These are phyloP conservation scores for Kluyveromyces nonfermentans DNA, from an alignment of 805 yeast genomes.

Conservation along the genomic window DNA sequence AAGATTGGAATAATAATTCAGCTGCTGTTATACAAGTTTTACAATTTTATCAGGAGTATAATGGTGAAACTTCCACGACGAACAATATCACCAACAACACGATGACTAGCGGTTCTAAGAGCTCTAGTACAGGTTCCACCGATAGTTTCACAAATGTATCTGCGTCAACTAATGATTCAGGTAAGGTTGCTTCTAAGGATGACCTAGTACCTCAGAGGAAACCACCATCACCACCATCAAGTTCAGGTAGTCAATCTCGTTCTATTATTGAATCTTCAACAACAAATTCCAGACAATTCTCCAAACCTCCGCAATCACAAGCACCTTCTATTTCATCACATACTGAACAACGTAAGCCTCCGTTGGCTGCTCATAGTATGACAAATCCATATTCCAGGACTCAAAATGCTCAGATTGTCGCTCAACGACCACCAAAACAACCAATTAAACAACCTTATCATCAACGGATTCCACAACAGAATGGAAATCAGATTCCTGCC, in stretches of 20 bases:
- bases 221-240: slow-evolving; percentile 47
- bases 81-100: slow-evolving; percentile 6
- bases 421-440: slow-evolving; percentile 5
- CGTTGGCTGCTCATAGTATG: slow-evolving; percentile 1
- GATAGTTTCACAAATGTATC: slow-evolving; percentile 3
- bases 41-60: slow-evolving; percentile 56
- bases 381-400: slow-evolving; percentile 3
- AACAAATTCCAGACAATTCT: neutral
- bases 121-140: slow-evolving; percentile 5
- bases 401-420: neutral
- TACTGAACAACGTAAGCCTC: neutral
- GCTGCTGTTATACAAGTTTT: slow-evolving; percentile 90
- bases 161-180: neutral
- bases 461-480: slow-evolving; percentile 1
- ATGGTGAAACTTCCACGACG: slow-evolving; percentile 16
- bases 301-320: slow-evolving; percentile 6
- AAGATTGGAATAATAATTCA: slow-evolving; percentile 89
- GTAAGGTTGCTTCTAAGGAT: slow-evolving; percentile 1
- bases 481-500: neutral
- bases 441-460: slow-evolving; percentile 3
- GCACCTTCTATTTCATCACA: slow-evolving; percentile 4
- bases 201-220: slow-evolving; percentile 41
- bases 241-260: slow-evolving; percentile 2
- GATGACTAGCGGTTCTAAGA: neutral
- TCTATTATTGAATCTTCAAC: slow-evolving; percentile 7